phyloP scores from a whole-genome alignment of 169 alveolate species.

The Plasmodium gaboni region DNA sequence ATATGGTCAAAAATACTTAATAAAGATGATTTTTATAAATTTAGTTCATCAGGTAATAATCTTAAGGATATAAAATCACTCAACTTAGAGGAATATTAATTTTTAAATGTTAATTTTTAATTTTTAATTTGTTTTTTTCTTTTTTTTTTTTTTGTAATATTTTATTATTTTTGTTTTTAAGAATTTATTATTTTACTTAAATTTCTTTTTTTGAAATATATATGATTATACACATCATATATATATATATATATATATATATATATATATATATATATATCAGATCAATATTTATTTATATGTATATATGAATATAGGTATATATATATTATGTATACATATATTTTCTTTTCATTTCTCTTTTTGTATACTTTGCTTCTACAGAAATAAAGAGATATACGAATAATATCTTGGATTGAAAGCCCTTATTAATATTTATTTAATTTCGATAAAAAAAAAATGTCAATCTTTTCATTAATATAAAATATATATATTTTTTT shows the following conservation, averaged over 20 bases:
- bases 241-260: background rate
- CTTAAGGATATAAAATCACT: constrained; percentile 3
- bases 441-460: too few relatives aligned
- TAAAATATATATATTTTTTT: too few relatives aligned
- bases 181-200: background rate
- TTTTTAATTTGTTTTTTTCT: background rate
- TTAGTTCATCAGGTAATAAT: constrained; percentile 72
- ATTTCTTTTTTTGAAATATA: background rate
- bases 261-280: too few relatives aligned
- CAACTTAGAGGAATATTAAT: constrained; percentile 55
- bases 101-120: background rate
- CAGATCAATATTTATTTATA: too few relatives aligned
- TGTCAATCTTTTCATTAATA: too few relatives aligned
- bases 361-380: constrained; percentile 2
- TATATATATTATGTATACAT: background rate
- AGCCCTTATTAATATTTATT: background rate
- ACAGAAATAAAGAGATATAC: constrained; percentile 51
- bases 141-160: constrained; percentile 2
- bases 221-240: constrained; percentile 1
- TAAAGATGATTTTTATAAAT: constrained; percentile 77
- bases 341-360: constrained; percentile 4
- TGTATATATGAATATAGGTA: background rate
- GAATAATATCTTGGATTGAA: constrained; percentile 47
- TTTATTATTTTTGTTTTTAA: background rate
- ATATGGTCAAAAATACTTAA: constrained; percentile 88